Base-by-base conservation (phyloP, 768 basidiomycete species). In the Naganishia kalamii region DNA sequence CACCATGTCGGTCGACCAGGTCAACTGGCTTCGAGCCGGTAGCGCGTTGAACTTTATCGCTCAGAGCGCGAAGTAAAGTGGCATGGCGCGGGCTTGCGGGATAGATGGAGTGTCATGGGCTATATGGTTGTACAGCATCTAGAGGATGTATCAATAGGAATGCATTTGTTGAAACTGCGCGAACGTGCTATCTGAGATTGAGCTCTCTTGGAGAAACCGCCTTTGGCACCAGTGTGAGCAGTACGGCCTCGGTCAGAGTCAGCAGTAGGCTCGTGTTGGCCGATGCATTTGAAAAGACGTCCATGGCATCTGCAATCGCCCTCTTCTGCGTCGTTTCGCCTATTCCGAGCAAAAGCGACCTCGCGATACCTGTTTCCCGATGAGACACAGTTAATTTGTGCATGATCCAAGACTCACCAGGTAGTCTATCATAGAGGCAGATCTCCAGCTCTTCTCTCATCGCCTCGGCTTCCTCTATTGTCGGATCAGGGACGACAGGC, bases 1-100 rank as follows among this genome's bases (percentile, higher is more conserved):
- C 77, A 94, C 93, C 3, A 87, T 98, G 87, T 90, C 89, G 19
- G 78, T 76, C 27, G 93, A 96, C 76, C 92, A 96, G 79, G 78
- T 94, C 48, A 87, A 88, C 66, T 98, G 94, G 94, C 80, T 99
- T 63, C 81, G 82, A 60, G 87, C 88, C 25, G 94, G 94, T 3
- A 90, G 88, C 33, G 94, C 93, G 1, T 76, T 99, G 70, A 99
- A 98, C 77, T 80, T 86, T 78, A 97, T 97, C 48, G 75, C 74
- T 44, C 41, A 61, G 25, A 57, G 54, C 23, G 33, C 54, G n/a
- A 35, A 27, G 33, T 52, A 52, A 52, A 52, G 35, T n/a, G 48
- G 23, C 23, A 30, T n/a, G n/a, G n/a, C n/a, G n/a, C 27, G 13
- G 32, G 3, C 32, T 25, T 25, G 23, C 17, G 33, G 29, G 19